Base-by-base conservation (phyloP, 768 basidiomycete genomes). In the Mycena rosella region DNA sequence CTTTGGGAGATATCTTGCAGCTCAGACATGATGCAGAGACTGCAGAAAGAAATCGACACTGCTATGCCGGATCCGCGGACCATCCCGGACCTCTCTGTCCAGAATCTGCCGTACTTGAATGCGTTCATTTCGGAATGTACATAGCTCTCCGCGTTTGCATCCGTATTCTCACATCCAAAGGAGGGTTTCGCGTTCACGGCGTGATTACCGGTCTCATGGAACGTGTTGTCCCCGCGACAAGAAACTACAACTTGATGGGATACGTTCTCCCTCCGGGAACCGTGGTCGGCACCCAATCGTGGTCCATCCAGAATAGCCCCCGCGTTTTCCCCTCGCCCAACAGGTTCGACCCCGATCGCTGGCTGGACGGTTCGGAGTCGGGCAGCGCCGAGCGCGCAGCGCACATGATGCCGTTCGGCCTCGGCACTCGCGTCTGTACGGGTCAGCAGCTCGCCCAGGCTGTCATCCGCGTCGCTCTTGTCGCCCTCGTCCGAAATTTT, bases 301-400 rank as follows among this genome's bases (percentile, higher is more conserved):
- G 93, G 92, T 92, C 91, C 34, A 88, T 92, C 85, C 94, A 95
- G 74, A 88, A 91, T 47, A 87, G 91, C 73, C 76, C 88, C 10
- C 76, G 80, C 30, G 79, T 92, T 36, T 95, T 94, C 78, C 85
- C 90, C 38, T 89, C 88, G 38, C 91, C 94, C 1, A 87, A 93
- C 49, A 85, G 81, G 4, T 95, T 95, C 77, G 79, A 89, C 27
- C 92, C 93, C 17, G 92, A 93, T 65, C 87, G 93, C 42, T 94
- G 93, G 93, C 81, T 94, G 22, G 83, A 81, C 47, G 76, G 82
- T 40, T 70, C 63, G 26, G 84, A 81, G 17, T 73, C 77, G 30
- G 85, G 84, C 51, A 84, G 85, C 58, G 70, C 73, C 6, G 83
- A 80, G 60, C 92, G 93, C 91, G 75, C 82, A 54, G 87, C 88